phyloP scores from a whole-genome alignment of 352 stramenopile genomes.

The Globisporangium carolinianum region DNA sequence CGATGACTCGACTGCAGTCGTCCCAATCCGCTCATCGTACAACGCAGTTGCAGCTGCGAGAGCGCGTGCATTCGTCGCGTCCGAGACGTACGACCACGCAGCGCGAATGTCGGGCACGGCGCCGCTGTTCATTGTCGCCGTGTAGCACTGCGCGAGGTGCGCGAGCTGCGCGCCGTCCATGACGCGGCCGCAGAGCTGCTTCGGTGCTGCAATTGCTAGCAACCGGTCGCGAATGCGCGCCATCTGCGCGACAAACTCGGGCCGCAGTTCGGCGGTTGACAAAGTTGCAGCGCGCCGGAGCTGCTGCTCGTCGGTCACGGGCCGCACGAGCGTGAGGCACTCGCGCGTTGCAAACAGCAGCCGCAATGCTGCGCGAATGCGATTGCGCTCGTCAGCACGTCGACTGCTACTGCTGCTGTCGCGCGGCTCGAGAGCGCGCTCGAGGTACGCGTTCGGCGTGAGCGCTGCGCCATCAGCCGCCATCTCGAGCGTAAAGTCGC shows the following conservation, averaged over 20 bases:
- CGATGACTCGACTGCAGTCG: slow-evolving; percentile 15
- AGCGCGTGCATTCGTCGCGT: slow-evolving; percentile 66
- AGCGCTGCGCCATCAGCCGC: slow-evolving; percentile 48
- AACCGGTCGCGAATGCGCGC: slow-evolving; percentile 36
- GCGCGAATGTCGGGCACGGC: slow-evolving; percentile 77
- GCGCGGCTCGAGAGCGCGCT: slow-evolving; percentile 60
- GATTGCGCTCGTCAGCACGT: slow-evolving; percentile 66
- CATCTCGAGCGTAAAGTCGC: slow-evolving; percentile 82
- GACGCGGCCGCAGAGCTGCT: slow-evolving; percentile 59
- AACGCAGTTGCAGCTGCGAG: slow-evolving; percentile 39
- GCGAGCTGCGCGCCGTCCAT: slow-evolving; percentile 60
- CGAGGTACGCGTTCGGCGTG: slow-evolving; percentile 69
- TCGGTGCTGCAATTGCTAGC: slow-evolving; percentile 41
- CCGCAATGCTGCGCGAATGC: slow-evolving; percentile 55
- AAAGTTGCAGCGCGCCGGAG: slow-evolving; percentile 56
- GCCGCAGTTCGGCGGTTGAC: slow-evolving; percentile 39
- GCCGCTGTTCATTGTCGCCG: slow-evolving; percentile 71
- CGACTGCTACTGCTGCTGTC: slow-evolving; percentile 19
- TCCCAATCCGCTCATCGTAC: slow-evolving; percentile 50
- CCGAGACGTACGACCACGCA: slow-evolving; percentile 77
- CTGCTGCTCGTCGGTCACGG: slow-evolving; percentile 57
- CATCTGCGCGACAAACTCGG: slow-evolving; percentile 81
- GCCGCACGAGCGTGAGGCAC: slow-evolving; percentile 73
- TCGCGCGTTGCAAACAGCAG: slow-evolving; percentile 65
- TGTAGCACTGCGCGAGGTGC: slow-evolving; percentile 61